A percentile compares a stretch with the other conserved stretches of the same genome.
These are phyloP conservation scores for Geotrichum candidum DNA, from an alignment of 1,139 yeast species.

Conservation along the genomic window DNA sequence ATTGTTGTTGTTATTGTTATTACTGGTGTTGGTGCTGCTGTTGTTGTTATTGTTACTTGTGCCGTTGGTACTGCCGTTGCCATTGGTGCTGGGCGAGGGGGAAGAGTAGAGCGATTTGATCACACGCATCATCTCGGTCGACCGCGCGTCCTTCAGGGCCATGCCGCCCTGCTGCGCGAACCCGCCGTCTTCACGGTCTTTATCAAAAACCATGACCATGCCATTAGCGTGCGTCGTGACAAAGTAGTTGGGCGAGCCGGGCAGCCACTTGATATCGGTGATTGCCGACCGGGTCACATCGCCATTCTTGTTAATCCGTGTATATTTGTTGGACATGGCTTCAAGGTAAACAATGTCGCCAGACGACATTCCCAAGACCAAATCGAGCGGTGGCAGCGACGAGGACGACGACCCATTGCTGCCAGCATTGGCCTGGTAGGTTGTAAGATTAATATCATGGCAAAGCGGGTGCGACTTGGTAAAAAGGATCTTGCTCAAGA, in stretches of 20 bases:
- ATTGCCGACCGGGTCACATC: constrained; percentile 37
- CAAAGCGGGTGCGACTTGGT: constrained; percentile 39
- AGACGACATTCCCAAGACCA: constrained; percentile 45
- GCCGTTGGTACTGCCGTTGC: background rate
- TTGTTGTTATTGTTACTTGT: background rate
- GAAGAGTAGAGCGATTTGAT: constrained; percentile 24
- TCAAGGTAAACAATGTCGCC: constrained; percentile 54
- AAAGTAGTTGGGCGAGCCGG: constrained; percentile 37
- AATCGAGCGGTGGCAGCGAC: constrained; percentile 38
- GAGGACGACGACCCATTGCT: constrained; percentile 23
- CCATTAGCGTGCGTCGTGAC: constrained; percentile 42
- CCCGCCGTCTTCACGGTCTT: constrained; percentile 39
- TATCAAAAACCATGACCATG: constrained; percentile 37
- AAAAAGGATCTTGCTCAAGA: constrained; percentile 37
- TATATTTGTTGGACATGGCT: constrained; percentile 42
- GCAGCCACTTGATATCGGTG: constrained; percentile 39
- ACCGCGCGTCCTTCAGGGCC: constrained; percentile 21
- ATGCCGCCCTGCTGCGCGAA: constrained; percentile 21
- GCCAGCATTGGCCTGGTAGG: constrained; percentile 22
- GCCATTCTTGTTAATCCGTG: constrained; percentile 47
- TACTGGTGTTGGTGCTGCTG: constrained; percentile 12
- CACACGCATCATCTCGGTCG: constrained; percentile 28
- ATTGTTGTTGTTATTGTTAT: constrained; percentile 27
- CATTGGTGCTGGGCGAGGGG: background rate
- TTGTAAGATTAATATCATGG: constrained; percentile 34